Percentiles rank a stretch among this genome's conserved stretches.
Evolutionary conservation across 1,139 yeast species (phyloP).

Genomic region (Pichia terricola): DNA sequence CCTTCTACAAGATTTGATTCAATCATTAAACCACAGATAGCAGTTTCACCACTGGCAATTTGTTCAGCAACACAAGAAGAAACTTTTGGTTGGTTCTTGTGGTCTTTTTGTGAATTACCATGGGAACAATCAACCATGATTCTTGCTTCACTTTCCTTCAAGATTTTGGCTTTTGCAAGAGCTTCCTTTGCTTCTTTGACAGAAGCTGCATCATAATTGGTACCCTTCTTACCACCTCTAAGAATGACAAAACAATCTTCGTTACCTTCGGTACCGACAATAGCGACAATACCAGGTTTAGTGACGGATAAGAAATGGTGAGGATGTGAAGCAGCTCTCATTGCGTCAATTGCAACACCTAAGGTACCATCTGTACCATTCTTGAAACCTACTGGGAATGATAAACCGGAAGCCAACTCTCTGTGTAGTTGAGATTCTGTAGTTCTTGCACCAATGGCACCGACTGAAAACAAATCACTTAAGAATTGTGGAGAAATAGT

Average conservation of each 20-base stretch:
- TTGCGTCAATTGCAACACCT: slow-evolving; percentile 90
- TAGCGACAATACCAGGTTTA: slow-evolving; percentile 90
- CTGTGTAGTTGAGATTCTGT: slow-evolving; percentile 97
- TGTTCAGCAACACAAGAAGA: slow-evolving; percentile 74
- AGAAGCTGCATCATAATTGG: slow-evolving; percentile 73
- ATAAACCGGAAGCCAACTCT: slow-evolving; percentile 91
- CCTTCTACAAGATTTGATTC: slow-evolving; percentile 90
- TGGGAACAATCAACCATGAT: slow-evolving; percentile 98
- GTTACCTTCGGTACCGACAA: slow-evolving; percentile 92
- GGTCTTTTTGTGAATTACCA: slow-evolving; percentile 87
- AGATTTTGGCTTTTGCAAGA: slow-evolving; percentile 47
- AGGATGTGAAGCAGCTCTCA: slow-evolving; percentile 84
- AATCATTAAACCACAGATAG: slow-evolving; percentile 91
- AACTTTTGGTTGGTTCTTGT: slow-evolving; percentile 89
- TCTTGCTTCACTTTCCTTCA: slow-evolving; percentile 45
- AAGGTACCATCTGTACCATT: slow-evolving; percentile 96
- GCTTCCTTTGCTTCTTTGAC: slow-evolving; percentile 62
- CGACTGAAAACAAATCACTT: slow-evolving; percentile 84
- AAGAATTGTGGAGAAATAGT: slow-evolving; percentile 95
- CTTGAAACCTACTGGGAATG: slow-evolving; percentile 98
- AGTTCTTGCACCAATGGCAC: slow-evolving; percentile 98
- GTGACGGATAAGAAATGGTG: slow-evolving; percentile 94
- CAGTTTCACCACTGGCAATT: slow-evolving; percentile 61
- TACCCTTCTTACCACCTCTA: slow-evolving; percentile 91
- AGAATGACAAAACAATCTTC: slow-evolving; percentile 82